Evolutionary conservation across 257 asterid species (phyloP).

Genomic region (Scutellaria minor): DNA sequence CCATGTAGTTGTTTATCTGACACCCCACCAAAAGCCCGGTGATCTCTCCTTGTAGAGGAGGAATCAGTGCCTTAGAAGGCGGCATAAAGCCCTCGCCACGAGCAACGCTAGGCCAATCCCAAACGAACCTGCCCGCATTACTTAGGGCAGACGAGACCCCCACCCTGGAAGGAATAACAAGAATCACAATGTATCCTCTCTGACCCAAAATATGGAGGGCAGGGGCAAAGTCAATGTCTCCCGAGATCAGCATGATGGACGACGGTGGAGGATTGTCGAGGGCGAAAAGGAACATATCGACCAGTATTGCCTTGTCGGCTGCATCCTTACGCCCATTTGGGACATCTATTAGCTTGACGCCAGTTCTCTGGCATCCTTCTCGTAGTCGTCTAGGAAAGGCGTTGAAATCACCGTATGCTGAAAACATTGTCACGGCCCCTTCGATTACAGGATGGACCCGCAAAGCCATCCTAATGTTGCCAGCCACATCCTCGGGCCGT

Average conservation of each 20-base stretch:
- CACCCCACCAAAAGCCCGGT: conserved; percentile 53
- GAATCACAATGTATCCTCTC: conserved; percentile 90
- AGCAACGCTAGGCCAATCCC: conserved; percentile 93
- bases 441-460: conserved; percentile 75
- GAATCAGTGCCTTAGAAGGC: conserved; percentile 49
- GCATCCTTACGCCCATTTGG: conserved; percentile 97
- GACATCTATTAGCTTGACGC: conserved; percentile 86
- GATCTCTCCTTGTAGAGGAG: conserved; percentile 50
- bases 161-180: conserved; percentile 74
- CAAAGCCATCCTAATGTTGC: conserved; percentile 80
- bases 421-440: conserved; percentile 80
- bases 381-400: conserved; percentile 80
- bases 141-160: conserved; percentile 86
- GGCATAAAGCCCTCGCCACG: conserved; percentile 90
- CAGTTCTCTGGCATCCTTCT: conserved; percentile 96
- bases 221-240: conserved; percentile 94
- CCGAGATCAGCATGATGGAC: conserved; percentile 86
- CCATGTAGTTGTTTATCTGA: conserved; percentile 48
- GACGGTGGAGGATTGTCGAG: conserved; percentile 97
- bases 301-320: conserved; percentile 90
- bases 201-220: conserved; percentile 96
- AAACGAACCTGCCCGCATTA: conserved; percentile 86
- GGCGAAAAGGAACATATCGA: conserved; percentile 96
- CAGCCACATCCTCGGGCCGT: conserved; percentile 89
- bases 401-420: conserved; percentile 90